phyloP scores from a whole-genome alignment of 768 basidiomycete genomes.

The Hericium coralloides region DNA sequence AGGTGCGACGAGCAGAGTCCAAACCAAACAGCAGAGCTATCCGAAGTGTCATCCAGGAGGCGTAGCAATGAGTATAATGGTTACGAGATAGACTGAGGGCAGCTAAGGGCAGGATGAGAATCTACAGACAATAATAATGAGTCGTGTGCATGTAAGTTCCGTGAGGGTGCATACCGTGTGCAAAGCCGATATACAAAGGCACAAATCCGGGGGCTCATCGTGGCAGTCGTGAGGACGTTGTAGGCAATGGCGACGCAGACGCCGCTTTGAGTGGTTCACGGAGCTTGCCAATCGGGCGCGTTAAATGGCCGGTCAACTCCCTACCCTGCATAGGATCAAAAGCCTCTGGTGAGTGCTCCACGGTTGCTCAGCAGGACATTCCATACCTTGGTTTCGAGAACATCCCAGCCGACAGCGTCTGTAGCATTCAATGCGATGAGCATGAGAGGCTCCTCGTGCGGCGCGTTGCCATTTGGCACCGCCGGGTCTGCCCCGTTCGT shows the following conservation, averaged over 20 bases:
- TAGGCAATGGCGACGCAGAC: conserved; percentile 5
- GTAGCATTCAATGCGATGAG: conserved; percentile 62
- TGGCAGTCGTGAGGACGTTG: neutral
- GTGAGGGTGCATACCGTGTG: too few species aligned
- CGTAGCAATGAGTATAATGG: too few species aligned
- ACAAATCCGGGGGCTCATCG: neutral
- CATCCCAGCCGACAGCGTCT: conserved; percentile 54
- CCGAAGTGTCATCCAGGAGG: too few species aligned
- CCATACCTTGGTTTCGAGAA: conserved; percentile 50
- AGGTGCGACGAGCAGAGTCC: too few species aligned
- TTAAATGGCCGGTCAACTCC: conserved; percentile 24
- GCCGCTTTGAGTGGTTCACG: conserved; percentile 18
- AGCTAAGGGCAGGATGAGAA: too few species aligned
- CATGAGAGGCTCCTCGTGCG: conserved; percentile 44
- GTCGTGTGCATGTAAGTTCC: too few species aligned
- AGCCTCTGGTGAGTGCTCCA: neutral
- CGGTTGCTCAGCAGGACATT: too few species aligned
- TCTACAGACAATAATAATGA: too few species aligned
- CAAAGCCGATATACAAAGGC: too few species aligned
- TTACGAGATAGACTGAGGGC: too few species aligned
- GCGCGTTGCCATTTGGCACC: conserved; percentile 11
- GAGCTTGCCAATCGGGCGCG: conserved; percentile 30
- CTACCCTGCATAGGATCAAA: conserved; percentile 18
- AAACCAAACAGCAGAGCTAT: too few species aligned
- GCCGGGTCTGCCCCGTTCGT: conserved; percentile 12